A percentile compares a stretch with the other conserved stretches of the same genome.
These are phyloP conservation scores for Cercospora sp. DNA, from an alignment of 2,329 filamentous ascomycete species.

Conservation along the genomic window DNA sequence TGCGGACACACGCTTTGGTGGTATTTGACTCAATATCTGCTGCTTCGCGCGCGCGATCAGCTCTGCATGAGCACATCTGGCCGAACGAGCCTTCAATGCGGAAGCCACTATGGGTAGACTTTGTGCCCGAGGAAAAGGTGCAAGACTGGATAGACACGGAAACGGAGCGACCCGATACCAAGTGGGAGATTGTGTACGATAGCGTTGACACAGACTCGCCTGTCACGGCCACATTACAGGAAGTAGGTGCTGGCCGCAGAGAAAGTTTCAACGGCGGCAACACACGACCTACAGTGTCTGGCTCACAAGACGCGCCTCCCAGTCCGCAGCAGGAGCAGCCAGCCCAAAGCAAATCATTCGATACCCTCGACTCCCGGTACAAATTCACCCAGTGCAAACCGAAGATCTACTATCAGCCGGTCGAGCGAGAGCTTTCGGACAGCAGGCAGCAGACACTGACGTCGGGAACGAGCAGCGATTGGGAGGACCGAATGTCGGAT, in stretches of 20 bases:
- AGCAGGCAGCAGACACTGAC: constrained; percentile 64
- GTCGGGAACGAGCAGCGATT: constrained; percentile 45
- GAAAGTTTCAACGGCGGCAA: constrained; percentile 30
- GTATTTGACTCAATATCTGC: constrained; percentile 67
- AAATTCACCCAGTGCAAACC: constrained; percentile 61
- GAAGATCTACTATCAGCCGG: constrained; percentile 65
- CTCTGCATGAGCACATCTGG: constrained; percentile 78
- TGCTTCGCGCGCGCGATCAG: constrained; percentile 73
- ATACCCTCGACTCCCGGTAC: constrained; percentile 60
- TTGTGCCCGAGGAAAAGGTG: constrained; percentile 74
- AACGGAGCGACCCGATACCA: constrained; percentile 48
- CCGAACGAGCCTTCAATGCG: constrained; percentile 76
- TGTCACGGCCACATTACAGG: constrained; percentile 41
- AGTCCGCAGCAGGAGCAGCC: constrained; percentile 12
- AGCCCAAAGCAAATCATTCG: constrained; percentile 25
- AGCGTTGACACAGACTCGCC: constrained; percentile 52
- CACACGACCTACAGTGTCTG: constrained; percentile 18
- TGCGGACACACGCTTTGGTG: constrained; percentile 85
- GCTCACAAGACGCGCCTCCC: constrained; percentile 19
- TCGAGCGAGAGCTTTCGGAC: constrained; percentile 62
- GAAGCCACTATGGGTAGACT: constrained; percentile 85
- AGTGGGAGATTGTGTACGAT: constrained; percentile 73
- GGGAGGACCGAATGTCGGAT: constrained; percentile 39
- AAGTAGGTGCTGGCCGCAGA: constrained; percentile 21
- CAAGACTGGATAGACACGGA: constrained; percentile 72